Evolutionary conservation across 768 basidiomycete genomes (phyloP), one percentile per base, ranked within the genome.

Genomic region (Rubroboletus satanas): DNA sequence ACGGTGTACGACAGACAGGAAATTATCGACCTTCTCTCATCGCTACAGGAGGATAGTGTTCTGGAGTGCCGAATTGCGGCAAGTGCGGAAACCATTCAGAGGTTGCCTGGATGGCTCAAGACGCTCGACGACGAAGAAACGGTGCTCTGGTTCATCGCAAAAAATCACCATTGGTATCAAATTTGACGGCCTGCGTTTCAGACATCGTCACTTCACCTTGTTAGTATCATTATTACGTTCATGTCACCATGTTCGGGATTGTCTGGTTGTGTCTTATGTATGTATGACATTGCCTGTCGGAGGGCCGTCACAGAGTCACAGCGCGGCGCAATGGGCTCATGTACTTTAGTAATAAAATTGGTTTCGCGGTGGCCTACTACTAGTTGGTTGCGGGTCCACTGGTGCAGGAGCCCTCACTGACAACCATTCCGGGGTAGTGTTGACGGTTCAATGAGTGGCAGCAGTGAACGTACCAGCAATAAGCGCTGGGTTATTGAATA

Each of bases 1-100:
- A 73, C 80, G 15, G 82, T 86, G 21, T 92, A 90, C 60, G 90
- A 93, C 65, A 77, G 84, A 52, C 86, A 86, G 58, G 90, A 92
- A 65, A 72, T 88, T 26, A 71, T 76, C 45, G 89, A 90, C n/a
- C 56, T 87, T 21, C 64, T 90, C 44, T 69, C 72, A 14, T 77
- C 77, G 51, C 69, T 92, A 47, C 65, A 70, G 21, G 77, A 77
- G n/a, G 81, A 83, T 31, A 78, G 81, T 9, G 79, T 75, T 54
- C 52, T 87, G 29, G 69, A 70, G 42, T 59, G 58, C 53, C 51
- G 53, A 55, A 42, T 57, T 63, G 52, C 50, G 1, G 29, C 48
- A 28, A 43, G 45, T 29, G 17, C 55, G 51, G 54, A 49, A 44
- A 31, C n/a, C 8, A 32, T 57, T 29, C 60, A 45, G 38, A 47